Base-by-base conservation (phyloP, 352 stramenopile genomes). In the Pythium pectinolyticum region DNA sequence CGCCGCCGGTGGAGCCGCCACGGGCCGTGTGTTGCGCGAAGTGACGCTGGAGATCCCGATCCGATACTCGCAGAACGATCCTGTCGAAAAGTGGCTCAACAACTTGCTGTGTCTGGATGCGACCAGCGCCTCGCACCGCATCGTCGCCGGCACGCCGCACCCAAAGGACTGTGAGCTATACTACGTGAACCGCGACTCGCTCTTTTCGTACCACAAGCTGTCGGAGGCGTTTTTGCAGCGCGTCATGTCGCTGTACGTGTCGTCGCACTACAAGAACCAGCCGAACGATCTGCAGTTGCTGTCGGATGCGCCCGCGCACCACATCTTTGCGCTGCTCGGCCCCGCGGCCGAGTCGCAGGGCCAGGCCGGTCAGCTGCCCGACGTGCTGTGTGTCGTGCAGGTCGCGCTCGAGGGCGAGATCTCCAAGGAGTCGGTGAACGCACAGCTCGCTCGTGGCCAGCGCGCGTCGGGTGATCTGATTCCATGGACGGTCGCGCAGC, bases 201-300 rank as follows among this genome's bases (percentile, higher is more conserved):
- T 99, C 5, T 99, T 99, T 72, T 99, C 94, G 54, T 99, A 99
- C 80, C 98, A 99, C 86, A 97, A 97, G 70, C 78, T 99, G 17
- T 99, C 93, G 19, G 98, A 99, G 82, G 94, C 85, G 57, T 97
- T 98, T 28, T 56, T 98, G 57, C 89, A 97, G 68, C 86, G 91
- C 31, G 86, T 98, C 55, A 97, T 97, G 92, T 76, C 88, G 31
- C 82, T 99, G 9, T 99, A 99, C 70, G 98, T 98, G 45, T 95
- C 95, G 45, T 98, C 97, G 28, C 98, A 99, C 81, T 99, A 99
- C 91, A 99, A 99, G 74, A 99, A 99, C 78, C 94, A 97, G 67
- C 98, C 98, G 14, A 99, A 99, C 74, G 98, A 99, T 80, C 78
- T 99, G 45, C 97, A 99, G 82, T 82, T 99, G 71, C 82, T 99